phyloP scores from a whole-genome alignment of 1,284 basidiomycete genomes.

The Leucocoprinus gongylophorus region DNA sequence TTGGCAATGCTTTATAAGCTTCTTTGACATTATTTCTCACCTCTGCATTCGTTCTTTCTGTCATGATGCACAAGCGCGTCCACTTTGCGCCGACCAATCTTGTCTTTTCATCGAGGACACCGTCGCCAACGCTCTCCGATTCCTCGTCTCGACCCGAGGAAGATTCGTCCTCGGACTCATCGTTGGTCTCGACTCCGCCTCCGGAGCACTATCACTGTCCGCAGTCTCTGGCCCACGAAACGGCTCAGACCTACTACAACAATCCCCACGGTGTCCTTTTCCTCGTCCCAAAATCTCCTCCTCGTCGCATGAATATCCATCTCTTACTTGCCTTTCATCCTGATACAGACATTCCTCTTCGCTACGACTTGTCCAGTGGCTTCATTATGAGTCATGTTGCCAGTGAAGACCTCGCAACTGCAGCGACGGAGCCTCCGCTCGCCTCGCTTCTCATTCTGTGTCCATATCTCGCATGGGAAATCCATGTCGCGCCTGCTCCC shows the following conservation, averaged over 20 bases:
- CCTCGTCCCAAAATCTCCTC: too few species aligned
- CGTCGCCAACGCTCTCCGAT: conserved; percentile 34
- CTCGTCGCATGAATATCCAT: conserved; percentile 30
- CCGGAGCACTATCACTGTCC: conserved; percentile 13
- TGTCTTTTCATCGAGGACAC: conserved; percentile 33
- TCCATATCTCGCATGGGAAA: conserved; percentile 20
- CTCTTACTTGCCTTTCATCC: conserved; percentile 38
- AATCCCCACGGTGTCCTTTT: background rate
- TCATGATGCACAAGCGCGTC: conserved; percentile 36
- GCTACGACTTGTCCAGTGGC: conserved; percentile 27
- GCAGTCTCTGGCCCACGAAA: background rate
- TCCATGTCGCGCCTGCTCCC: conserved; percentile 21
- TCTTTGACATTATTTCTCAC: background rate
- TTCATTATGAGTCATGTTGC: conserved; percentile 12
- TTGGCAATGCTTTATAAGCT: too few species aligned
- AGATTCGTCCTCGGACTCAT: conserved; percentile 24
- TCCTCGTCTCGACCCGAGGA: conserved; percentile 33
- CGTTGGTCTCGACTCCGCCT: conserved; percentile 21
- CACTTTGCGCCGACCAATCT: conserved; percentile 40
- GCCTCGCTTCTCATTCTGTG: conserved; percentile 14
- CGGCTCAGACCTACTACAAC: too few species aligned
- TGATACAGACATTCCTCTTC: conserved; percentile 26
- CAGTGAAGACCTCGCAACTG: conserved; percentile 15
- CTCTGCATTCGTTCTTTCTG: background rate
- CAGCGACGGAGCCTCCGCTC: conserved; percentile 28